These are phyloP conservation scores for Ophiostoma populinum DNA, from an alignment of 2,329 filamentous ascomycete genomes.

Conservation along the genomic window DNA sequence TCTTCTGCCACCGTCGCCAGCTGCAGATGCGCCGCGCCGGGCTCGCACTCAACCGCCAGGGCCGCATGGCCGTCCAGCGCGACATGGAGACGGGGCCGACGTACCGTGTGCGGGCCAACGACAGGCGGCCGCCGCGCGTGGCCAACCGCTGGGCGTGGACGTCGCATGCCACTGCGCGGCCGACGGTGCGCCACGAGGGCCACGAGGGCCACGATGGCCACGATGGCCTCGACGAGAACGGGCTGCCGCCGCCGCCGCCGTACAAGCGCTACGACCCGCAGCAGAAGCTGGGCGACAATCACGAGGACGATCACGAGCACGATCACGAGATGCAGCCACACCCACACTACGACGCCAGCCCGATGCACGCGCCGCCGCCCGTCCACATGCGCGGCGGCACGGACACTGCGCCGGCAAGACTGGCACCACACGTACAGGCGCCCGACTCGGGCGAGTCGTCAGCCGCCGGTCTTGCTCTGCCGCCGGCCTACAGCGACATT, in stretches of 20 bases:
- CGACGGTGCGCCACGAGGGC: constrained; percentile 9
- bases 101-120: background rate
- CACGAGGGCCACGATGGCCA: too few relatives aligned
- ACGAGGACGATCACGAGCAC: background rate
- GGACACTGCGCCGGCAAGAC: too few relatives aligned
- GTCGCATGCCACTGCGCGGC: background rate
- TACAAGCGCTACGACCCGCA: constrained; percentile 6
- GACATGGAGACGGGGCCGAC: constrained; percentile 4
- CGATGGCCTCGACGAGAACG: constrained; percentile 15
- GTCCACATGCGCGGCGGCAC: too few relatives aligned
- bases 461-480: too few relatives aligned
- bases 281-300: background rate
- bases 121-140: constrained; percentile 1
- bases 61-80: constrained; percentile 6
- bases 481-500: constrained; percentile 4
- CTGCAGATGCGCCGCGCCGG: background rate
- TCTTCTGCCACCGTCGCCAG: constrained; percentile 3
- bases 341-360: too few relatives aligned
- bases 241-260: constrained; percentile 15
- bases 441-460: too few relatives aligned
- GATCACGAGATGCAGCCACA: background rate
- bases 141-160: constrained; percentile 10
- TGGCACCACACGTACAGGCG: too few relatives aligned
- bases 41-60: constrained; percentile 6
- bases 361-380: too few relatives aligned